These are phyloP conservation scores for Cryptosporidium sp. DNA, from an alignment of 169 alveolate species.

Conservation along the genomic window DNA sequence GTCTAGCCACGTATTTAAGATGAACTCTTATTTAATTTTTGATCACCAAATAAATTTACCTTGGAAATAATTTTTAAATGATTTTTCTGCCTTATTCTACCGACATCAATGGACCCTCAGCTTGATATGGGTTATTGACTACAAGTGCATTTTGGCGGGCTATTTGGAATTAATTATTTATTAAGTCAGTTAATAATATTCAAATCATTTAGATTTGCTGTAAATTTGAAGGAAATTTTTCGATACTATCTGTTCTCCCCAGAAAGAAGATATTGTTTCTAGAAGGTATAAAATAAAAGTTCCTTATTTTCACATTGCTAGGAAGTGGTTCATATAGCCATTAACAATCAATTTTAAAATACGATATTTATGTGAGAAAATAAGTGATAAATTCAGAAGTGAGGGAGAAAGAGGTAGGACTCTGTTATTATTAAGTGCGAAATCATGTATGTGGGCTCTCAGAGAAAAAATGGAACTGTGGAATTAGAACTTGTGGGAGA, in stretches of 20 bases:
- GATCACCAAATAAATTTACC: not conserved
- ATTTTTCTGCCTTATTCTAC: not conserved
- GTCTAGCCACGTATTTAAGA: not conserved
- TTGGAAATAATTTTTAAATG: not conserved
- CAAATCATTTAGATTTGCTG: not conserved
- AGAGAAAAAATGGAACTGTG: slow-evolving; percentile 8
- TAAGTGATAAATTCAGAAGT: not conserved
- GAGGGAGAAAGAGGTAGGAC: slow-evolving; percentile 30
- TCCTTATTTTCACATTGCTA: not conserved
- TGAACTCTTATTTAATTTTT: not conserved
- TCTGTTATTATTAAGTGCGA: not conserved
- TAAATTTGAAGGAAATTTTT: not conserved
- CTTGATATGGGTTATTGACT: not conserved
- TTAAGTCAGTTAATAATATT: not conserved
- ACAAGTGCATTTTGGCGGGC: slow-evolving; percentile 31
- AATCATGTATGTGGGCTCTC: slow-evolving; percentile 34
- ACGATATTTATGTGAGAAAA: slow-evolving; percentile 17
- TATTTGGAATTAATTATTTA: not conserved
- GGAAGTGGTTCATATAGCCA: not conserved
- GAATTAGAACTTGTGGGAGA: slow-evolving; percentile 52
- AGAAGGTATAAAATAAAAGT: not conserved
- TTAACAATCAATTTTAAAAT: not conserved
- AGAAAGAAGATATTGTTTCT: not conserved
- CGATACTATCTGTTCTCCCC: not conserved
- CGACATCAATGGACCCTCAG: slow-evolving; percentile 22